Evolutionary conservation across 179 eudicot genomes (phyloP).

Genomic region (Heliamphora ciliata): DNA sequence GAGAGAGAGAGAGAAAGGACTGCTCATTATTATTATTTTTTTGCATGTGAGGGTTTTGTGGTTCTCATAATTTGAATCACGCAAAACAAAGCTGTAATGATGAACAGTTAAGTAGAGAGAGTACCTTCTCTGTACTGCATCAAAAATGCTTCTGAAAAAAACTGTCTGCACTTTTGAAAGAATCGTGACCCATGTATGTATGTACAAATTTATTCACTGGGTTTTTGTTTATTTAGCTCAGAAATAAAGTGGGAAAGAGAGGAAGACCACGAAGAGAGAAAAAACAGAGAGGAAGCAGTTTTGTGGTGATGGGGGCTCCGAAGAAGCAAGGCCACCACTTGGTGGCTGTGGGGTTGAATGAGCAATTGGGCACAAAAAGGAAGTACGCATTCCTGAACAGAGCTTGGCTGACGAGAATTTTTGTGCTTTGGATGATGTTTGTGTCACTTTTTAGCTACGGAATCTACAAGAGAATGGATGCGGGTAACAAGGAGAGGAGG

Average conservation of each 20-base stretch:
- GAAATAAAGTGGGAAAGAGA: slow-evolving; percentile 8
- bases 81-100: slow-evolving; percentile 33
- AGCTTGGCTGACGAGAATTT: slow-evolving; percentile 21
- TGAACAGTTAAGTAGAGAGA: slow-evolving; percentile 12
- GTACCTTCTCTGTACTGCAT: slow-evolving; percentile 17
- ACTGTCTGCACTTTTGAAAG: slow-evolving; percentile 13
- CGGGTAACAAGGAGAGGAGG: slow-evolving; percentile 34
- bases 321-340: slow-evolving; percentile 37
- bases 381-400: slow-evolving; percentile 26
- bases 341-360: slow-evolving; percentile 37
- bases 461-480: slow-evolving; percentile 34
- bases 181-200: neutral
- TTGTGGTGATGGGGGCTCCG: slow-evolving; percentile 25
- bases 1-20: neutral
- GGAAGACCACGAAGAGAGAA: neutral
- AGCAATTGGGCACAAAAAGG: slow-evolving; percentile 34
- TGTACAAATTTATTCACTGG: neutral
- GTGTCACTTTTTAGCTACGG: slow-evolving; percentile 18
- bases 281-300: neutral
- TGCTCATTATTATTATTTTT: neutral
- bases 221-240: neutral
- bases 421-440: slow-evolving; percentile 26
- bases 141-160: slow-evolving; percentile 18
- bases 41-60: slow-evolving; percentile 14
- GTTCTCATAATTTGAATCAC: slow-evolving; percentile 19